These are phyloP conservation scores for Solanum hybrid DNA, from an alignment of 305 asterid species.

Conservation along the genomic window DNA sequence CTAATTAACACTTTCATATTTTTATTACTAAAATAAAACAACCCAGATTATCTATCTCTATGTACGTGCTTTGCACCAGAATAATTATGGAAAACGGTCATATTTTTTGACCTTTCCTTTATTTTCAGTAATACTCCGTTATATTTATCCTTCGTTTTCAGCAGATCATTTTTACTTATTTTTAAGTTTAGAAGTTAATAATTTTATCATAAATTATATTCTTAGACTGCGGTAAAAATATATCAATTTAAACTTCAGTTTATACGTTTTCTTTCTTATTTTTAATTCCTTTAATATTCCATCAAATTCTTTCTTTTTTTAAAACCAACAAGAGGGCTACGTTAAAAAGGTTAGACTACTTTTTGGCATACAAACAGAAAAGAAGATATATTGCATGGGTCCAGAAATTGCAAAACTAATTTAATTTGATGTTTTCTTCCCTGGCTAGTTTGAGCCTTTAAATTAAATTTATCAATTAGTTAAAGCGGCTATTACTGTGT, in stretches of 20 bases:
- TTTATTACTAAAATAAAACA: too few species aligned
- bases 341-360: background rate
- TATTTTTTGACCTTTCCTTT: background rate
- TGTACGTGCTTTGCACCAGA: background rate
- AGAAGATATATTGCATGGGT: background rate
- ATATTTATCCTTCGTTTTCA: background rate
- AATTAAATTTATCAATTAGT: background rate
- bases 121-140: background rate
- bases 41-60: background rate
- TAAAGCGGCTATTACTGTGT: background rate
- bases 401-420: background rate
- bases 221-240: too few species aligned
- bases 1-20: background rate
- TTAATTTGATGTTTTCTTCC: background rate
- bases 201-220: too few species aligned
- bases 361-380: background rate
- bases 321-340: background rate
- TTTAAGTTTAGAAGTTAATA: too few species aligned
- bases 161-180: too few species aligned
- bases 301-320: too few species aligned
- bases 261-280: too few species aligned
- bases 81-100: background rate
- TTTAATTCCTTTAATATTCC: too few species aligned
- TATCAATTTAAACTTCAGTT: too few species aligned
- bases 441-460: background rate